Percentiles rank a stretch among this genome's conserved stretches.
Evolutionary conservation across 2,329 filamentous ascomycete genomes (phyloP).

Genomic region (Diaporthe helianthi): DNA sequence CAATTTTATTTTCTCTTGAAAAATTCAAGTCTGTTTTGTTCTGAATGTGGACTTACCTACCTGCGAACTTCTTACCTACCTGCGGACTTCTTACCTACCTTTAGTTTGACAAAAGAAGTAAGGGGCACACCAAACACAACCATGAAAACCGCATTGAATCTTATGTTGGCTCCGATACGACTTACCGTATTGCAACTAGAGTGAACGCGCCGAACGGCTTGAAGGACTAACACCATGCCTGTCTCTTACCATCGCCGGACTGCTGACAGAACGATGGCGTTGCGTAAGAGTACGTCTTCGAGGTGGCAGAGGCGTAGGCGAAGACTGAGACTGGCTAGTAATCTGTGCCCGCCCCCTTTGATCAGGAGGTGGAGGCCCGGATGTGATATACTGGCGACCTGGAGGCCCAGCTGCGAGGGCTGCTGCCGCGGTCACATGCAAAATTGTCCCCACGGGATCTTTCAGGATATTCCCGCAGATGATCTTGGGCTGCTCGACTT

Average conservation of each 20-base stretch:
- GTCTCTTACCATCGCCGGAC: background rate
- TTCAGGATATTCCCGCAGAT: background rate
- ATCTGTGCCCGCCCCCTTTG: background rate
- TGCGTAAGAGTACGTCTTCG: background rate
- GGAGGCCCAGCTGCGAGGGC: background rate
- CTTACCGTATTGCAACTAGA: background rate
- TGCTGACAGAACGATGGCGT: background rate
- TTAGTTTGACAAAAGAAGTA: background rate
- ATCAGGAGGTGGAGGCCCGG: background rate
- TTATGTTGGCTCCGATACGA: too few relatives aligned
- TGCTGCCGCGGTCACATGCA: background rate
- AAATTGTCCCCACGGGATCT: background rate
- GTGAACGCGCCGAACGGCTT: background rate
- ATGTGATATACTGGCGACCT: background rate
- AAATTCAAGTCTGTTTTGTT: background rate
- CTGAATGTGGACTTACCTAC: background rate
- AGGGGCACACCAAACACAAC: background rate
- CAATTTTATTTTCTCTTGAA: background rate
- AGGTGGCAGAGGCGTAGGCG: background rate
- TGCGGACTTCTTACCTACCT: background rate
- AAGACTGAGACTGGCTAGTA: background rate
- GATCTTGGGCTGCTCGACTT: background rate
- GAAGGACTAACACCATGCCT: background rate
- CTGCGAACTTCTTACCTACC: background rate
- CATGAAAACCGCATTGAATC: background rate